A percentile compares a stretch with the other conserved stretches of the same genome.
These are phyloP conservation scores for Leucosporidium creatinivorum DNA, from an alignment of 768 basidiomycete species.

Conservation along the genomic window DNA sequence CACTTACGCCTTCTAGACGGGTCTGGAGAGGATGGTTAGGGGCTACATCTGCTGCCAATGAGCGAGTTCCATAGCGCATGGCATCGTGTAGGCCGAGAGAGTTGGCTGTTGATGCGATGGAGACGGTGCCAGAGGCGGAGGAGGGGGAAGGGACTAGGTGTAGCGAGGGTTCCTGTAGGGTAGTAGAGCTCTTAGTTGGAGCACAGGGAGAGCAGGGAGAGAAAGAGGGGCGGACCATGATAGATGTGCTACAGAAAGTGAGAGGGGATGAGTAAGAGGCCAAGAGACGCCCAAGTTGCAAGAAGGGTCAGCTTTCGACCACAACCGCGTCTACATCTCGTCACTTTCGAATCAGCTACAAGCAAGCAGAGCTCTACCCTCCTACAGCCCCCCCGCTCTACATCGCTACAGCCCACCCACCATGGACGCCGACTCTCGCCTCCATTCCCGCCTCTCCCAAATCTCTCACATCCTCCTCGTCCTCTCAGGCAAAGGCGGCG, in stretches of 20 bases:
- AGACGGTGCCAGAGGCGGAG: background rate
- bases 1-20: constrained; percentile 67
- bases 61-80: constrained; percentile 73
- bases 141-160: constrained; percentile 16
- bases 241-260: background rate
- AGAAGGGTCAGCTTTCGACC: no score
- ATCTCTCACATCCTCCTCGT: constrained; percentile 87
- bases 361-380: no score
- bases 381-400: no score
- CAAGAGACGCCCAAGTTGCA: no score
- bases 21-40: constrained; percentile 56
- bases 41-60: constrained; percentile 66
- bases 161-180: constrained; percentile 18
- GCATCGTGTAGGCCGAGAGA: constrained; percentile 71
- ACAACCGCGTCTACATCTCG: no score
- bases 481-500: constrained; percentile 84
- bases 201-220: background rate
- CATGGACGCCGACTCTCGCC: background rate
- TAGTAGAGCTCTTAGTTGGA: background rate
- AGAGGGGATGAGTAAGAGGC: no score
- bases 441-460: constrained; percentile 51
- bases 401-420: background rate
- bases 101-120: constrained; percentile 37
- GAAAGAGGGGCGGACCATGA: background rate
- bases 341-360: no score